phyloP scores from a whole-genome alignment of 2,329 filamentous ascomycete species.

The Clonostachys solani region DNA sequence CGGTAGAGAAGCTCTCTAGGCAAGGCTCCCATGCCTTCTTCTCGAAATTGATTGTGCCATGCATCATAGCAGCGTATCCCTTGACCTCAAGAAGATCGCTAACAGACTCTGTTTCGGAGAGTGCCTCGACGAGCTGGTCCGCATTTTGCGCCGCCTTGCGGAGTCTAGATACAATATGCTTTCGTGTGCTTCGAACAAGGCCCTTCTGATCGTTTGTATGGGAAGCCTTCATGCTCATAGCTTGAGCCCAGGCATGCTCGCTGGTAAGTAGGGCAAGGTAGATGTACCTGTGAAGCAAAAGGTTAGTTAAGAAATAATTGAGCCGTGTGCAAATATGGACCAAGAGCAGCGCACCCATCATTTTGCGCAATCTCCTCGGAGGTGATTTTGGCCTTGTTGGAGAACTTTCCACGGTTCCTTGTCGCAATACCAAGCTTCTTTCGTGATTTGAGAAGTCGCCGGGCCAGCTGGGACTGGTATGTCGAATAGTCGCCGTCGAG shows the following conservation, averaged over 20 bases:
- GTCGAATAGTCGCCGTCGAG: conserved; percentile 84
- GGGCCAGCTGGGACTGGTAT: conserved; percentile 76
- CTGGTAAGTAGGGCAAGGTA: conserved; percentile 79
- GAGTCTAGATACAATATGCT: conserved; percentile 84
- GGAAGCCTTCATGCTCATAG: conserved; percentile 86
- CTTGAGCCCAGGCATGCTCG: conserved; percentile 92
- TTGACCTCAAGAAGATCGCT: conserved; percentile 78
- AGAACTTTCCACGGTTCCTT: conserved; percentile 82
- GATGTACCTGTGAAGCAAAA: conserved; percentile 52
- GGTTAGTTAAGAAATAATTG: not conserved
- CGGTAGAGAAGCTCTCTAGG: conserved; percentile 69
- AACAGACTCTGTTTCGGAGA: conserved; percentile 54
- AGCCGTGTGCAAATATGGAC: not conserved
- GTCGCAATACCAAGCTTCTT: conserved; percentile 83
- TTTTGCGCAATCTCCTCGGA: conserved; percentile 71
- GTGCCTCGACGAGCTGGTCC: conserved; percentile 58
- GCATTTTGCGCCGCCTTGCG: conserved; percentile 74
- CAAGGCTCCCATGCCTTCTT: conserved; percentile 82
- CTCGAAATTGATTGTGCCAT: conserved; percentile 78
- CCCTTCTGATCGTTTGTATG: conserved; percentile 77
- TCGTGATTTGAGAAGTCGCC: conserved; percentile 76
- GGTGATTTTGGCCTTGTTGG: conserved; percentile 64
- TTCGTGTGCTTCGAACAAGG: conserved; percentile 73
- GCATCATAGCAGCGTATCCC: conserved; percentile 75
- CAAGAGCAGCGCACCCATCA: conserved; percentile 57